Evolutionary conservation across 192 early-diverging fungal species (phyloP).

Genomic region (Mycoemilia scoparia): DNA sequence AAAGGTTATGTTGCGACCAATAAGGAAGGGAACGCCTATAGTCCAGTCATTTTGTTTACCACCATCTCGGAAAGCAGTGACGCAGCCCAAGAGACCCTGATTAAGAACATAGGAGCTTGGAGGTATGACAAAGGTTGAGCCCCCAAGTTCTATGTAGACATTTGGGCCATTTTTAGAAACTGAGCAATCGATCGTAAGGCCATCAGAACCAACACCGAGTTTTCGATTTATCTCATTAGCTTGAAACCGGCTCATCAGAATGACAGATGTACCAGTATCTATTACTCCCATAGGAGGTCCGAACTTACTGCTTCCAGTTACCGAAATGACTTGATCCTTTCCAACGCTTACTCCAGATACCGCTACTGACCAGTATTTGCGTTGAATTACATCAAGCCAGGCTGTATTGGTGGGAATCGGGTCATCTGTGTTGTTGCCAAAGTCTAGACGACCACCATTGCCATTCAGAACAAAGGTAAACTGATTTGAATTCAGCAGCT

Average conservation of each 20-base stretch:
- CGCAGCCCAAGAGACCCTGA: slow-evolving; percentile 15
- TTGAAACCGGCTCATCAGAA: slow-evolving; percentile 12
- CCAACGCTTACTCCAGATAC: background rate
- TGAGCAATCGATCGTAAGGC: slow-evolving; percentile 14
- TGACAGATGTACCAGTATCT: slow-evolving; percentile 23
- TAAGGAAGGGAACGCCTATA: slow-evolving; percentile 21
- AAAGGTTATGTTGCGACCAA: slow-evolving; percentile 19
- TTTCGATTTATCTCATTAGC: slow-evolving; percentile 23
- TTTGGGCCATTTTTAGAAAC: slow-evolving; percentile 16
- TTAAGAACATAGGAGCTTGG: slow-evolving; percentile 22
- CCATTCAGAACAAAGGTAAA: slow-evolving; percentile 22
- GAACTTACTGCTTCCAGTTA: background rate
- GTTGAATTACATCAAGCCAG: slow-evolving; percentile 19
- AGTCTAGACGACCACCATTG: slow-evolving; percentile 15
- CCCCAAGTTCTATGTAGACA: slow-evolving; percentile 9
- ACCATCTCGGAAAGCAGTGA: slow-evolving; percentile 26
- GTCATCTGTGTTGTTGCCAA: slow-evolving; percentile 6
- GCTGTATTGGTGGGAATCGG: background rate
- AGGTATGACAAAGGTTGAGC: slow-evolving; percentile 4
- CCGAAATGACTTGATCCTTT: slow-evolving; percentile 1
- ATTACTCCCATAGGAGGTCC: slow-evolving; percentile 9
- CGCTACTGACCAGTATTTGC: slow-evolving; percentile 22
- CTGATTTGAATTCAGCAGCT: slow-evolving; percentile 18
- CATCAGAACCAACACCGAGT: slow-evolving; percentile 19
- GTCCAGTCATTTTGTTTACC: slow-evolving; percentile 22